phyloP scores from a whole-genome alignment of 1,284 basidiomycete species.

The Ceratobasidium sp. region DNA sequence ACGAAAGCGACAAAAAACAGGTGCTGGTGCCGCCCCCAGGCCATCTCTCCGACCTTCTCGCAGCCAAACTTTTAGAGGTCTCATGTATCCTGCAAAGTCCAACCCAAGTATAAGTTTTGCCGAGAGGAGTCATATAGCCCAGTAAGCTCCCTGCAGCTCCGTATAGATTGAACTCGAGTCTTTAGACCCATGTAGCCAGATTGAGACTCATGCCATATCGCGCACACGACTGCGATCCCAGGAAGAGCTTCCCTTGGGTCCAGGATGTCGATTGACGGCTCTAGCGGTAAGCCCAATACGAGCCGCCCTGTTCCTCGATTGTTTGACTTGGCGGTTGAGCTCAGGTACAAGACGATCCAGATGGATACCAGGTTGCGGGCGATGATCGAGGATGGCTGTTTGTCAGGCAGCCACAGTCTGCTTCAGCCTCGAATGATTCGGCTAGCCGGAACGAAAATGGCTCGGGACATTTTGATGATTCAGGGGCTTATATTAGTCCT shows the following conservation, averaged over 20 bases:
- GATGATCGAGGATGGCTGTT: slow-evolving; percentile 42
- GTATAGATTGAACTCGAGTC: background rate
- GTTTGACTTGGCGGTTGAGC: background rate
- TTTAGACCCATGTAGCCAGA: slow-evolving; percentile 17
- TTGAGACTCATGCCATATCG: slow-evolving; percentile 31
- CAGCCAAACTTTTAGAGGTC: background rate
- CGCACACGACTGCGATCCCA: slow-evolving; percentile 16
- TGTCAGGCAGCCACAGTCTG: slow-evolving; percentile 18
- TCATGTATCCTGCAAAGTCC: background rate
- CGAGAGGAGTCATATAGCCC: slow-evolving; percentile 10
- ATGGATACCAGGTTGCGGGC: slow-evolving; percentile 43
- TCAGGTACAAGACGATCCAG: slow-evolving; percentile 25
- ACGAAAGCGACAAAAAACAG: slow-evolving; percentile 22
- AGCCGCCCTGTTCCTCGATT: background rate
- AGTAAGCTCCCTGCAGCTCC: background rate
- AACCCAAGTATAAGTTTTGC: slow-evolving; percentile 23
- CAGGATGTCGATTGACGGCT: slow-evolving; percentile 38
- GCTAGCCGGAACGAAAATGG: background rate
- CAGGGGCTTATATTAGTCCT: slow-evolving; percentile 36
- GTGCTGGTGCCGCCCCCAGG: background rate
- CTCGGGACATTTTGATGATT: slow-evolving; percentile 24
- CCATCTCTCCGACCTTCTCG: background rate
- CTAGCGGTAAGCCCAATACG: slow-evolving; percentile 24
- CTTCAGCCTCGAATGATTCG: background rate
- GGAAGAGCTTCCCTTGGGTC: slow-evolving; percentile 32